Percentiles rank a stretch among this genome's conserved stretches.
Evolutionary conservation across 208 protist genomes (phyloP).

Genomic region (Tetramitus jugosus): DNA sequence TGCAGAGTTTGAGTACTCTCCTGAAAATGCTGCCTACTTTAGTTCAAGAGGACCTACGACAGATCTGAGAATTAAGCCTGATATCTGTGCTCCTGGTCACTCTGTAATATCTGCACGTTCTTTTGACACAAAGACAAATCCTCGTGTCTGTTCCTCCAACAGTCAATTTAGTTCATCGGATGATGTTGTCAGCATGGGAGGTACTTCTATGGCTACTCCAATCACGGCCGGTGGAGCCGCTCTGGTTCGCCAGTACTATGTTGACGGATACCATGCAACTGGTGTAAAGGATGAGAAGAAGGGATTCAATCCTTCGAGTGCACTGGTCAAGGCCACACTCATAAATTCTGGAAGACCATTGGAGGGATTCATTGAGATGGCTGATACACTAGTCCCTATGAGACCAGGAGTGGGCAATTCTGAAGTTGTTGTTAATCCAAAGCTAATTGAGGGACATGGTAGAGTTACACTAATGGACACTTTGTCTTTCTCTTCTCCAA

Average conservation of each 20-base stretch:
- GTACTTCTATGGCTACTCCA: constrained; percentile 82
- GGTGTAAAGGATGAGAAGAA: not conserved
- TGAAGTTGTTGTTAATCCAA: not conserved
- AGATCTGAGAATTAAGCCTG: constrained; percentile 7
- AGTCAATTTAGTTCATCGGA: no score
- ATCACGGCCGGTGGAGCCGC: constrained; percentile 56
- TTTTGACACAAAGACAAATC: not conserved
- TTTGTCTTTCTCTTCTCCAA: no score
- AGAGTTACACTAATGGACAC: no score
- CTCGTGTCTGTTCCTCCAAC: no score
- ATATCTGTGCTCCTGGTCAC: not conserved
- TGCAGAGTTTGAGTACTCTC: not conserved
- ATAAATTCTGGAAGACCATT: constrained; percentile 20
- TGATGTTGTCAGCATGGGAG: no score
- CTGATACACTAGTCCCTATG: not conserved
- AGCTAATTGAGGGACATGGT: constrained; percentile 2
- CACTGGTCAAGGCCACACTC: constrained; percentile 56
- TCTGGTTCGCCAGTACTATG: constrained; percentile 68
- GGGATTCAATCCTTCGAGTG: constrained; percentile 13
- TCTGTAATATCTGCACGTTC: not conserved
- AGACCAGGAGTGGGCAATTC: not conserved
- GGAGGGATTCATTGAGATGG: constrained; percentile 14
- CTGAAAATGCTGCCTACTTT: constrained; percentile 9
- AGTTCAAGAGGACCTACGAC: constrained; percentile 6
- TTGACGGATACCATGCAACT: constrained; percentile 36